A percentile compares a stretch with the other conserved stretches of the same genome.
phyloP scores from a whole-genome alignment of 2,329 filamentous ascomycete genomes.

The Hypomyces perniciosus region DNA sequence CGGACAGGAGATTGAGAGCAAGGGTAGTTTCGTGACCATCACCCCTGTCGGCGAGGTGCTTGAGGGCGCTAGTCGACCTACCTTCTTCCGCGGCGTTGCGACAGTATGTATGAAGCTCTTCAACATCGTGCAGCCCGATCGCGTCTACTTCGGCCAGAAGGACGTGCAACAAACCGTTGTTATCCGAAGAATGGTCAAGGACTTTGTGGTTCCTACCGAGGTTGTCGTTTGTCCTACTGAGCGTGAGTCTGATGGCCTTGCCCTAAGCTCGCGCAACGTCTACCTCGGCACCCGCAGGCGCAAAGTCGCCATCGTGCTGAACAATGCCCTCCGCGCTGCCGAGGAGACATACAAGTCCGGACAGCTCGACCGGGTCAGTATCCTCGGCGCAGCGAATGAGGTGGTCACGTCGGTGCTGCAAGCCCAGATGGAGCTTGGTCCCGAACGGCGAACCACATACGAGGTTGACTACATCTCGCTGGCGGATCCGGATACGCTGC shows the following conservation, averaged over 20 bases:
- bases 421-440: constrained; percentile 56
- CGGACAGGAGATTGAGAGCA: constrained; percentile 64
- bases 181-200: constrained; percentile 77
- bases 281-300: constrained; percentile 77
- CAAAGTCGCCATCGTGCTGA: constrained; percentile 65
- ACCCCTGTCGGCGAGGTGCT: constrained; percentile 76
- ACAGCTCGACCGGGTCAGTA: constrained; percentile 49
- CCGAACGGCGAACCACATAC: constrained; percentile 60
- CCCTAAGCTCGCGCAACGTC: constrained; percentile 88
- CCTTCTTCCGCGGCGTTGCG: constrained; percentile 93
- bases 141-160: constrained; percentile 92
- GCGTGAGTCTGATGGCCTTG: constrained; percentile 74
- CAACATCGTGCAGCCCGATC: constrained; percentile 52
- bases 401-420: constrained; percentile 50
- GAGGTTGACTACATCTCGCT: constrained; percentile 91
- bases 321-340: constrained; percentile 62
- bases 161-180: constrained; percentile 95
- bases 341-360: constrained; percentile 58
- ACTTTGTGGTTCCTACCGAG: constrained; percentile 74
- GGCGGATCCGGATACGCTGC: constrained; percentile 75
- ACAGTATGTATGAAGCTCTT: constrained; percentile 85
- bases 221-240: constrained; percentile 70
- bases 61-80: constrained; percentile 79
- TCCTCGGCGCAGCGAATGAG: constrained; percentile 65
- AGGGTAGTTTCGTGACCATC: constrained; percentile 86